These are phyloP conservation scores for Trametopsis cervina DNA, from an alignment of 768 basidiomycete species.

Conservation along the genomic window DNA sequence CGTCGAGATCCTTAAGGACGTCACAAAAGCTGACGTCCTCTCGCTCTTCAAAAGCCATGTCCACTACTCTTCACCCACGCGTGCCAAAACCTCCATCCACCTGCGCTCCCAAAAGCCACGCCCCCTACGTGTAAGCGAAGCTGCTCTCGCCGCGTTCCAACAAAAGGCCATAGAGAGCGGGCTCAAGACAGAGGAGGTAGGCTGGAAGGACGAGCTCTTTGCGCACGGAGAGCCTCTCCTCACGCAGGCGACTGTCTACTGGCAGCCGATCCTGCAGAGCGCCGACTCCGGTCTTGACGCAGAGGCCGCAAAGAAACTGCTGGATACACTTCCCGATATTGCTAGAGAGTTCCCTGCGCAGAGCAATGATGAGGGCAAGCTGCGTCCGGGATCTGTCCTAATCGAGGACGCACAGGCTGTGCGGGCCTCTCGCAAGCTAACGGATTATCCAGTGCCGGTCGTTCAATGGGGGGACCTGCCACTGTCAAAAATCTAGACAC, in stretches of 20 bases:
- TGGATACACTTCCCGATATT: constrained; percentile 50
- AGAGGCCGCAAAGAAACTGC: constrained; percentile 34
- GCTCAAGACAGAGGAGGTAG: constrained; percentile 42
- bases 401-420: constrained; percentile 64
- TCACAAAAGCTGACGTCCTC: constrained; percentile 73
- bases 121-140: constrained; percentile 52
- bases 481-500: constrained; percentile 44
- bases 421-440: constrained; percentile 48
- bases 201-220: constrained; percentile 45
- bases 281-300: constrained; percentile 28
- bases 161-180: constrained; percentile 39
- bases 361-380: constrained; percentile 41
- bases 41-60: constrained; percentile 61
- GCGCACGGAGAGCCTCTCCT: constrained; percentile 48
- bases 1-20: constrained; percentile 49
- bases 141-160: constrained; percentile 59
- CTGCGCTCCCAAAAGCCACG: constrained; percentile 63
- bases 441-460: constrained; percentile 58
- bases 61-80: constrained; percentile 58
- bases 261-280: constrained; percentile 38
- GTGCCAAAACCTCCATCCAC: constrained; percentile 83
- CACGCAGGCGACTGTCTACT: constrained; percentile 58
- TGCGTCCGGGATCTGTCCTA: constrained; percentile 44
- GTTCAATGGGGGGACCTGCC: constrained; percentile 74
- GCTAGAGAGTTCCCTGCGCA: constrained; percentile 49